phyloP scores from a whole-genome alignment of 129 eudicot species.

The Artemisia annua region DNA sequence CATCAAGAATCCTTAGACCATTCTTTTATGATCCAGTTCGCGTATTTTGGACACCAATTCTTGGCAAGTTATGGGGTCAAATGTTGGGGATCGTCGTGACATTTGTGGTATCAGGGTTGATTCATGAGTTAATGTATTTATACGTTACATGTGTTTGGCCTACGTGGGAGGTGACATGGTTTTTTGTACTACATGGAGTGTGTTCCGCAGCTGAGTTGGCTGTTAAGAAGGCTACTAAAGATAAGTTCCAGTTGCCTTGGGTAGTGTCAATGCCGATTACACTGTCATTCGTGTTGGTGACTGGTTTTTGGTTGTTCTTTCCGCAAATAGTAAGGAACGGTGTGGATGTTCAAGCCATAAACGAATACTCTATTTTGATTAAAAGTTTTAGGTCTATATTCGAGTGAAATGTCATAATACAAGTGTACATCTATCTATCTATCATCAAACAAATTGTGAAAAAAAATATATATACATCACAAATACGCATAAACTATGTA shows the following conservation, averaged over 20 bases:
- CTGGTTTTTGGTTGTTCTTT: conserved; percentile 55
- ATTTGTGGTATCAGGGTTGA: conserved; percentile 60
- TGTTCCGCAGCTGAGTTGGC: conserved; percentile 44
- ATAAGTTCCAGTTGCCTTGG: conserved; percentile 31
- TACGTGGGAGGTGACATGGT: conserved; percentile 50
- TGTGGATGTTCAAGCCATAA: background rate
- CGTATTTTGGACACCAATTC: background rate
- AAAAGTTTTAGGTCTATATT: background rate
- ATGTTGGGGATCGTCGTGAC: conserved; percentile 33
- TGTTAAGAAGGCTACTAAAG: conserved; percentile 28
- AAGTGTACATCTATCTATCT: background rate
- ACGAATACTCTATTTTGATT: background rate
- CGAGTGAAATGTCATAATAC: background rate
- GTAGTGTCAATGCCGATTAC: conserved; percentile 37
- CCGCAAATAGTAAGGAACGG: conserved; percentile 31
- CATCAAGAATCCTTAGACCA: background rate
- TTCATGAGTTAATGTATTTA: conserved; percentile 61
- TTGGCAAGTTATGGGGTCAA: conserved; percentile 28
- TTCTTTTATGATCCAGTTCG: background rate
- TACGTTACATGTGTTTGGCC: conserved; percentile 42
- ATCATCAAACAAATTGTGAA: too few species aligned
- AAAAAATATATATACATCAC: too few species aligned
- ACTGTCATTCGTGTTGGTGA: conserved; percentile 34
- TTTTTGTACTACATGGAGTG: conserved; percentile 62
- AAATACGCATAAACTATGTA: too few species aligned